Evolutionary conservation across 441 rosid genomes (phyloP).

Genomic region (Kokia cookei): DNA sequence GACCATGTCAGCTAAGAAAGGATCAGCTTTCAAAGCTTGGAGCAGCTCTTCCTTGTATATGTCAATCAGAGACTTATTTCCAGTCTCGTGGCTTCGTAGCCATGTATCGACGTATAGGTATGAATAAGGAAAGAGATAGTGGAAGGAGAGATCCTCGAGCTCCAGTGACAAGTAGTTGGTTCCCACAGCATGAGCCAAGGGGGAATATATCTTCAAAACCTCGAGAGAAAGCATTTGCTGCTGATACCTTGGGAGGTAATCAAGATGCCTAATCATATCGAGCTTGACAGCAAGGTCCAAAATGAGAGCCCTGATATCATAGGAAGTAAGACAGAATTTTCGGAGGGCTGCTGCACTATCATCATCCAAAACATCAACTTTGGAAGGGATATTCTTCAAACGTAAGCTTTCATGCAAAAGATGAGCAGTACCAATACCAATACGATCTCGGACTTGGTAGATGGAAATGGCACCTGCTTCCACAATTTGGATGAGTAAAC

Average conservation of each 20-base stretch:
- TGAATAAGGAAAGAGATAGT: slow-evolving; percentile 74
- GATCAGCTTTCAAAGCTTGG: slow-evolving; percentile 52
- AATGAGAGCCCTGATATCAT: slow-evolving; percentile 84
- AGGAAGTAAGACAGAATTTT: slow-evolving; percentile 83
- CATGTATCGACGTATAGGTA: slow-evolving; percentile 81
- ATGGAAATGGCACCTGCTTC: slow-evolving; percentile 65
- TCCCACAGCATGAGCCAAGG: slow-evolving; percentile 85
- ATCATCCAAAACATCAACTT: slow-evolving; percentile 64
- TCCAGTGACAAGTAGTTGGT: slow-evolving; percentile 64
- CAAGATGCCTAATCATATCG: slow-evolving; percentile 87
- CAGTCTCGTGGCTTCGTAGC: slow-evolving; percentile 67
- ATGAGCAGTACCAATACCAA: slow-evolving; percentile 81
- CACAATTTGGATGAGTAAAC: slow-evolving; percentile 60
- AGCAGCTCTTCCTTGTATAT: slow-evolving; percentile 59
- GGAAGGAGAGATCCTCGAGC: slow-evolving; percentile 90
- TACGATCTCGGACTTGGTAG: slow-evolving; percentile 56
- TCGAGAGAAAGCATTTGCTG: slow-evolving; percentile 72
- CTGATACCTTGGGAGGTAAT: slow-evolving; percentile 69
- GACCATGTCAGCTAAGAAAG: slow-evolving; percentile 44
- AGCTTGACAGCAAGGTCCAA: slow-evolving; percentile 76
- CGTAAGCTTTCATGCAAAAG: slow-evolving; percentile 81
- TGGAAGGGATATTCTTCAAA: slow-evolving; percentile 61
- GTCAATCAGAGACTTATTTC: slow-evolving; percentile 57
- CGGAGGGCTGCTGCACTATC: slow-evolving; percentile 75
- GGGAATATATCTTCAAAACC: slow-evolving; percentile 78